Conservation (phyloP, 768 basidiomycete species). For the Amanita pallidorosea region DNA sequence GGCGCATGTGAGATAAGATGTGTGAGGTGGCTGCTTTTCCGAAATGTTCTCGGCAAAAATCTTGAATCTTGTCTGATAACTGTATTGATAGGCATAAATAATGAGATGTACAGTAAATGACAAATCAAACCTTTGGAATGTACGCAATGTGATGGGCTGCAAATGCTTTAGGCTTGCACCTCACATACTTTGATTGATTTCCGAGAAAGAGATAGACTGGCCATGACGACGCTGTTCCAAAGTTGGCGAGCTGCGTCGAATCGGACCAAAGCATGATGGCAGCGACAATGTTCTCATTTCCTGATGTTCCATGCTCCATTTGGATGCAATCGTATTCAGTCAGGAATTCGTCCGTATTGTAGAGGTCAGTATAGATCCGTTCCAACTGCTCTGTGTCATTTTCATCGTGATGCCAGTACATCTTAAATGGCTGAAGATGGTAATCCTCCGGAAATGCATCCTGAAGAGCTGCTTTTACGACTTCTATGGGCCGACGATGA, state of each 20-base stretch:
- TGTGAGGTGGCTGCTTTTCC: neutral
- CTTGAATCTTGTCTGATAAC: slow-evolving; percentile 20
- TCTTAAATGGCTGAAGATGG: slow-evolving; percentile 20
- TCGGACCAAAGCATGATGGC: slow-evolving; percentile 1
- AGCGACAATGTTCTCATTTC: neutral
- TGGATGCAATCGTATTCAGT: slow-evolving; percentile 10
- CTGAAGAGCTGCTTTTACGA: slow-evolving; percentile 14
- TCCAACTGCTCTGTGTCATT: slow-evolving; percentile 6
- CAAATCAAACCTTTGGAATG: slow-evolving; percentile 24
- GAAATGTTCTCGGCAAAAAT: neutral
- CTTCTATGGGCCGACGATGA: slow-evolving; percentile 13
- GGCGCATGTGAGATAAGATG: slow-evolving; percentile 15
- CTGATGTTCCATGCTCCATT: slow-evolving; percentile 5
- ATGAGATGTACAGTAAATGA: neutral
- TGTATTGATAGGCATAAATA: slow-evolving; percentile 6
- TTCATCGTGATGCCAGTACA: slow-evolving; percentile 9
- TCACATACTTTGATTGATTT: neutral
- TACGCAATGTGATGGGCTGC: slow-evolving; percentile 26
- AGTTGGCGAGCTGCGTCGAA: neutral
- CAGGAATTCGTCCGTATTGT: slow-evolving; percentile 16
- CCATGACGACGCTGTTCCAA: neutral
- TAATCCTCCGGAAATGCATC: slow-evolving; percentile 11
- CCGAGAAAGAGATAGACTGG: neutral
- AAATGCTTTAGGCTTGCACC: slow-evolving; percentile 4
- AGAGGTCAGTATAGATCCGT: slow-evolving; percentile 14